Percentiles rank a stretch among this genome's conserved stretches.
Conservation (phyloP, 768 basidiomycete species). For the Solioccasus polychromus region DNA sequence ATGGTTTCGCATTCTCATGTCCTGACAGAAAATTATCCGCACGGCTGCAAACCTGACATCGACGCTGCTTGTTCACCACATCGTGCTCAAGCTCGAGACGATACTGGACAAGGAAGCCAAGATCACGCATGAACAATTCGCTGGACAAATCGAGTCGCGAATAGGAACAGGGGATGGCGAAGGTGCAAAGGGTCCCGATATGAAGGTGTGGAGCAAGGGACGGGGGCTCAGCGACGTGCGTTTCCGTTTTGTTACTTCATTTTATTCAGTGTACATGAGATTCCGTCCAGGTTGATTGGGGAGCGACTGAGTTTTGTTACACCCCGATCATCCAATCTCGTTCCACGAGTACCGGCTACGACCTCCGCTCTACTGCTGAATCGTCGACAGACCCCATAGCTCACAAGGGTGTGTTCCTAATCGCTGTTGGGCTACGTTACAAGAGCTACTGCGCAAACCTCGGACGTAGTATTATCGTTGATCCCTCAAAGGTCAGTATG, state of each 20-base stretch:
- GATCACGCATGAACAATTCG: slow-evolving; percentile 84
- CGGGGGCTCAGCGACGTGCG: slow-evolving; percentile 72
- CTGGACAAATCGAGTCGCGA: slow-evolving; percentile 81
- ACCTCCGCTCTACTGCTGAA: slow-evolving; percentile 82
- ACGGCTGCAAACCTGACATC: slow-evolving; percentile 77
- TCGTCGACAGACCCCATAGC: slow-evolving; percentile 82
- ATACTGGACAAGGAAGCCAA: slow-evolving; percentile 91
- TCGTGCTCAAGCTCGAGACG: slow-evolving; percentile 82
- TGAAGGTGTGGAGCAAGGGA: slow-evolving; percentile 87
- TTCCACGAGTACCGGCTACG: slow-evolving; percentile 79
- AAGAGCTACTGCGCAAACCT: slow-evolving; percentile 92
- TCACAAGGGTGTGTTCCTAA: slow-evolving; percentile 84
- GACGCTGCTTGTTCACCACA: slow-evolving; percentile 80
- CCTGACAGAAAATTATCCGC: slow-evolving; percentile 68
- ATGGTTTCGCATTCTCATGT: slow-evolving; percentile 10
- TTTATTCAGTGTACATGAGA: slow-evolving; percentile 5
- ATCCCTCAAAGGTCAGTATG: slow-evolving; percentile 71
- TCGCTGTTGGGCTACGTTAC: slow-evolving; percentile 86
- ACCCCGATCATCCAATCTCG: slow-evolving; percentile 95
- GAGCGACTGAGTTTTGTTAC: slow-evolving; percentile 90
- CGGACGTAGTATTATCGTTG: slow-evolving; percentile 92
- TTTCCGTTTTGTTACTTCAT: slow-evolving; percentile 10
- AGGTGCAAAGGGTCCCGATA: slow-evolving; percentile 80
- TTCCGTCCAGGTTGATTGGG: slow-evolving; percentile 73
- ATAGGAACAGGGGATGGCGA: slow-evolving; percentile 70